Evolutionary conservation across 2,329 filamentous ascomycete genomes (phyloP).

Genomic region (Ascochyta koolunga): DNA sequence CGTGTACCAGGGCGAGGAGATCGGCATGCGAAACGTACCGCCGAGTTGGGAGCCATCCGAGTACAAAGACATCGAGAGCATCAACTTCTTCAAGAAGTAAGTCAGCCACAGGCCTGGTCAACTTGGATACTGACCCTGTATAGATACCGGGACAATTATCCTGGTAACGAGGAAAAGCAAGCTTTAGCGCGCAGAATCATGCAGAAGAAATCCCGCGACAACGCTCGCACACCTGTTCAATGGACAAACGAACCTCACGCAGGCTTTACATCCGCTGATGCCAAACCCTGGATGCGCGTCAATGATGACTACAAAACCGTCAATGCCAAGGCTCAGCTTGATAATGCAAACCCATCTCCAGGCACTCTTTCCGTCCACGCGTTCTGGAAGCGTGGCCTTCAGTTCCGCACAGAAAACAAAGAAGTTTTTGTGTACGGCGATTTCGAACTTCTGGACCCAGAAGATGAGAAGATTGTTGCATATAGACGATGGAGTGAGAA

Average conservation of each 20-base stretch:
- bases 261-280: constrained; percentile 63
- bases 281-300: constrained; percentile 66
- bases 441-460: constrained; percentile 61
- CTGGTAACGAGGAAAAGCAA: constrained; percentile 35
- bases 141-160: constrained; percentile 41
- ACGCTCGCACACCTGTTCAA: constrained; percentile 71
- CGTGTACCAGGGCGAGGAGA: constrained; percentile 59
- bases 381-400: constrained; percentile 66
- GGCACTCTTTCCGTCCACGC: constrained; percentile 58
- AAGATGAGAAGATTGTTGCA: constrained; percentile 44
- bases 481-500: constrained; percentile 39
- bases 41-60: constrained; percentile 51
- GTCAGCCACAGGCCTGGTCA: not conserved
- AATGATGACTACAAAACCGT: constrained; percentile 61
- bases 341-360: constrained; percentile 32
- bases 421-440: constrained; percentile 68
- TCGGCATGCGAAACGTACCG: constrained; percentile 59
- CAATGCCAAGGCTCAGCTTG: constrained; percentile 63
- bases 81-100: constrained; percentile 60
- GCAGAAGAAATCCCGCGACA: constrained; percentile 68
- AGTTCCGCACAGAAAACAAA: constrained; percentile 62
- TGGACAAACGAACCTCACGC: constrained; percentile 64
- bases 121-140: not conserved
- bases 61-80: constrained; percentile 61
- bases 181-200: constrained; percentile 49